Percentiles rank a stretch among this genome's conserved stretches.
Conservation (phyloP, 768 basidiomycete species). For the Piloderma croceum region DNA sequence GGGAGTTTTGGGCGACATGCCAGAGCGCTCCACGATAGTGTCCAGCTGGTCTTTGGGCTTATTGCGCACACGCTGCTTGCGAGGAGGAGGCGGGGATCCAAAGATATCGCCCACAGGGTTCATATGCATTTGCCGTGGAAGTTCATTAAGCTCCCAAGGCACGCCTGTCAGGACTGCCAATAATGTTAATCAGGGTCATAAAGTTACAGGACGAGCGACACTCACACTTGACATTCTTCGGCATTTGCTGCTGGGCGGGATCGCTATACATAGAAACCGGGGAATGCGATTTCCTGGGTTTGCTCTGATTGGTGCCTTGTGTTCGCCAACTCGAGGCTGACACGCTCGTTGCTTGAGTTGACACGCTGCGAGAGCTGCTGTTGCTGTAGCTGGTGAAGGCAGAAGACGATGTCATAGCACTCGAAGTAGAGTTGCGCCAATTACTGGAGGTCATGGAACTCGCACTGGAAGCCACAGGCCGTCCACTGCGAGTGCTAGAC, state of each 20-base stretch:
- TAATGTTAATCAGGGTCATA: not conserved
- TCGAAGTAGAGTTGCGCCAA: conserved; percentile 73
- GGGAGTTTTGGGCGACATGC: conserved; percentile 31
- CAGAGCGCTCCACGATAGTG: conserved; percentile 70
- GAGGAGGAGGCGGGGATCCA: conserved; percentile 47
- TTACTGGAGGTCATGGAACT: conserved; percentile 62
- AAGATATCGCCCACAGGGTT: conserved; percentile 62
- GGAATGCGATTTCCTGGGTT: too few relatives aligned
- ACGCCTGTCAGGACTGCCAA: conserved; percentile 66
- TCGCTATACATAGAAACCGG: conserved; percentile 12
- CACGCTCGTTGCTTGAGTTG: conserved; percentile 76
- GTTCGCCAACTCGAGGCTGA: conserved; percentile 72
- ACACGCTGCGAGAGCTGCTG: conserved; percentile 60
- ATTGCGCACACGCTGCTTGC: conserved; percentile 62
- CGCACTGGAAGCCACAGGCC: conserved; percentile 49
- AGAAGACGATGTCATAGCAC: conserved; percentile 61
- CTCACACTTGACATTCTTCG: conserved; percentile 82
- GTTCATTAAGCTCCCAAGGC: conserved; percentile 67
- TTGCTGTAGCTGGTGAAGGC: conserved; percentile 81
- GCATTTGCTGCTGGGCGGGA: conserved; percentile 23
- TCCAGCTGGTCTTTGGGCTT: conserved; percentile 69
- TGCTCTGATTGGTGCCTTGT: conserved; percentile 27
- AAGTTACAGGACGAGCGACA: conserved; percentile 15
- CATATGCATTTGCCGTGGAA: conserved; percentile 60
- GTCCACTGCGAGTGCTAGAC: conserved; percentile 50